A percentile compares a stretch with the other conserved stretches of the same genome.
phyloP scores from a whole-genome alignment of 2,329 filamentous ascomycete species.

The Curvularia lunata region DNA sequence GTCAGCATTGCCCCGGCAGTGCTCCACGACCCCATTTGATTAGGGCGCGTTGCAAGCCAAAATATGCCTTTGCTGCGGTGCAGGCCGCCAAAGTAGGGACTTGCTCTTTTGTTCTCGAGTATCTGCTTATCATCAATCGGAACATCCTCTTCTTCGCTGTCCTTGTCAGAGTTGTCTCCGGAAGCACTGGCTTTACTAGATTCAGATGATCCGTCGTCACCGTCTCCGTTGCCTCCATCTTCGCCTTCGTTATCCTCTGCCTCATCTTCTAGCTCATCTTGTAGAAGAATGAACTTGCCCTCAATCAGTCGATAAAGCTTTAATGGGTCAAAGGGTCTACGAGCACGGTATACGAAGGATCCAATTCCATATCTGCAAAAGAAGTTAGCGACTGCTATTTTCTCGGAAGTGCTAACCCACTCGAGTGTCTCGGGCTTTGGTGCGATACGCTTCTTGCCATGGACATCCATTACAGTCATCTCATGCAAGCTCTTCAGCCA shows the following conservation, averaged over 20 bases:
- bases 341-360: slow-evolving; percentile 71
- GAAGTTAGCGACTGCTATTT: background rate
- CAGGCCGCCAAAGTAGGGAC: slow-evolving; percentile 61
- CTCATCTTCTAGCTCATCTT: slow-evolving; percentile 60
- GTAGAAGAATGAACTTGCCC: slow-evolving; percentile 53
- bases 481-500: slow-evolving; percentile 74
- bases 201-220: slow-evolving; percentile 20
- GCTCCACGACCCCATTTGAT: slow-evolving; percentile 65
- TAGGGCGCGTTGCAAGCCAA: slow-evolving; percentile 65
- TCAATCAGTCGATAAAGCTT: slow-evolving; percentile 51
- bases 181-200: slow-evolving; percentile 25
- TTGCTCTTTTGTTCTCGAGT: slow-evolving; percentile 62
- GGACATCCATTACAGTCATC: slow-evolving; percentile 67
- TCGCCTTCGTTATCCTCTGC: slow-evolving; percentile 18
- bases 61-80: slow-evolving; percentile 70
- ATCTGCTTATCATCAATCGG: slow-evolving; percentile 50
- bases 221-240: slow-evolving; percentile 12
- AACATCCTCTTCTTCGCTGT: slow-evolving; percentile 42
- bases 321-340: slow-evolving; percentile 53
- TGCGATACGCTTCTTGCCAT: slow-evolving; percentile 61
- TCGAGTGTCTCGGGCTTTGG: slow-evolving; percentile 75
- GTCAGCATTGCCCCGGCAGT: slow-evolving; percentile 70
- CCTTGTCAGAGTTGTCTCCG: slow-evolving; percentile 26
- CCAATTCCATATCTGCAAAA: slow-evolving; percentile 66
- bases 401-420: slow-evolving; percentile 40